Evolutionary conservation across 768 basidiomycete genomes (phyloP).

Genomic region (Mycena vitilis): DNA sequence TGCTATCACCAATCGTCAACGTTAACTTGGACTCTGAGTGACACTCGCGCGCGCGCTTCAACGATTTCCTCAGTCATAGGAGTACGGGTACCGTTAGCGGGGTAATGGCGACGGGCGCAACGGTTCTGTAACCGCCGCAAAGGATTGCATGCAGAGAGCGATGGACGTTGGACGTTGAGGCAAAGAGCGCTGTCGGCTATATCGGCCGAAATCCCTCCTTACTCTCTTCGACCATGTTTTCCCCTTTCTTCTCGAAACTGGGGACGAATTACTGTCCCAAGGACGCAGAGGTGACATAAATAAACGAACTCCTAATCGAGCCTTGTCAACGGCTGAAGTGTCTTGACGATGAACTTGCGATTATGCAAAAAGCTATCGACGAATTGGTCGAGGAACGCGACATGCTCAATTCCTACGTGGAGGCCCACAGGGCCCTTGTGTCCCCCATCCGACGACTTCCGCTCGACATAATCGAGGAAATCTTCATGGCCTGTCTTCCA

Average conservation of each 20-base stretch:
- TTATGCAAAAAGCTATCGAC: background rate
- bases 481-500: conserved; percentile 32
- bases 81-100: too few species aligned
- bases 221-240: background rate
- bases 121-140: too few species aligned
- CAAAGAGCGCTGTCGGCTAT: too few species aligned
- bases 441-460: conserved; percentile 18
- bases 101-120: too few species aligned
- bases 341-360: conserved; percentile 13
- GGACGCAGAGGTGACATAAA: conserved; percentile 14
- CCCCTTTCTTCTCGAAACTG: conserved; percentile 10
- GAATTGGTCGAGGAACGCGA: conserved; percentile 1
- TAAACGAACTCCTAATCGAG: conserved; percentile 2
- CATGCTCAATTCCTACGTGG: background rate
- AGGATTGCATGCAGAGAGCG: too few species aligned
- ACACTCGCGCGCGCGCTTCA: too few species aligned
- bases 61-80: too few species aligned
- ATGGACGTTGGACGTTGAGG: too few species aligned
- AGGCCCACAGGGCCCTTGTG: conserved; percentile 8
- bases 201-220: background rate
- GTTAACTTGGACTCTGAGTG: too few species aligned
- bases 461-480: conserved; percentile 16
- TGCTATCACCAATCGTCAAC: too few species aligned
- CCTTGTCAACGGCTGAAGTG: background rate
- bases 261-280: conserved; percentile 23